Base-by-base conservation (phyloP, 176 grass and related monocot species). In the Cenchrus americanus region DNA sequence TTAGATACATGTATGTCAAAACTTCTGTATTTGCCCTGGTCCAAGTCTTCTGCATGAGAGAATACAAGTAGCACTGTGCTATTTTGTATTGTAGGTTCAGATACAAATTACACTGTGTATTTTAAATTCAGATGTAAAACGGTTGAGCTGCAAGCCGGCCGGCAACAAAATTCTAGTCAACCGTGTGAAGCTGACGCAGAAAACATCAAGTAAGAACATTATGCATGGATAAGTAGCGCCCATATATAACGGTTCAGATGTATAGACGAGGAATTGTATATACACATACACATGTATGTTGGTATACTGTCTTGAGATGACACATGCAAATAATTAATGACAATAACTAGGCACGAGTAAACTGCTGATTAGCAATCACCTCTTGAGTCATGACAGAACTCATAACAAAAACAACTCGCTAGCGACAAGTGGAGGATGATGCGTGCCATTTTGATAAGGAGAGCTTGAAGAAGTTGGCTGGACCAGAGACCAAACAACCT, bases 301-400 rank as follows among this genome's bases (percentile, higher is more conserved):
- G 30, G 67, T 41, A 51, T 17, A 52, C 70, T 26, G 30, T 15
- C 32, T 50, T 51, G 5, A 4, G 43, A 64, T 41, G 81, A 40
- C 69, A 40, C 69, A 49, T 42, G 14, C 50, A 23, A 8, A 37
- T 50, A 30, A 30, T 30, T 30, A 30, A 30, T 30, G 30, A 11
- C 53, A 49, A 24, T 58, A 78, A 30, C 21, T 67, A 77, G 26
- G 19, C 49, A 71, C n/a, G 10, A 30, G 48, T 7, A 84, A 76
- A 30, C 27, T 30, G 24, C 1, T 32, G 30, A 62, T 46, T 17
- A 83, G 60, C 54, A 82, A 73, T 50, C 51, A 30, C 23, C 68
- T 47, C 40, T 1, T 30, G 27, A 30, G 27, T 30, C 27, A 71
- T 80, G 48, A 53, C 19, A 63, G 12, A 72, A 61, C 53, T 50